These are phyloP conservation scores for Hyphodiscus sp. DNA, from an alignment of 2,329 filamentous ascomycete genomes.

Conservation along the genomic window DNA sequence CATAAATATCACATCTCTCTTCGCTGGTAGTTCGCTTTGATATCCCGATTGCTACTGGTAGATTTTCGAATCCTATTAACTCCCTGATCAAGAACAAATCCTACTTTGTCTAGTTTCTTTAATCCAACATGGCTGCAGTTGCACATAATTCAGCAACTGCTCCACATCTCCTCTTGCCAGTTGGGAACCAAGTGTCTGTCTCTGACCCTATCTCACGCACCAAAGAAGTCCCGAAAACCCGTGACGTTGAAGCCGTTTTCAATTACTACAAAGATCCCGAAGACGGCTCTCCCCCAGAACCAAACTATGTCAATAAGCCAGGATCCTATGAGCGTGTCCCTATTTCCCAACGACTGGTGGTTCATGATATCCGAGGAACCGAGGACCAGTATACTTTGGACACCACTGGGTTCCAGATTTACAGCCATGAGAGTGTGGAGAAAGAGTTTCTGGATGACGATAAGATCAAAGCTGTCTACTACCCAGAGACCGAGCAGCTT, in stretches of 20 bases:
- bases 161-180: slow-evolving; percentile 1
- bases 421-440: slow-evolving; percentile 31
- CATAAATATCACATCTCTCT: background rate
- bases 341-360: background rate
- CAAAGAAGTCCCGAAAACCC: slow-evolving; percentile 1
- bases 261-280: slow-evolving; percentile 16
- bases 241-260: slow-evolving; percentile 10
- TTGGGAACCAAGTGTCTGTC: slow-evolving; percentile 1
- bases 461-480: slow-evolving; percentile 30
- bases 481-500: slow-evolving; percentile 31
- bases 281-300: slow-evolving; percentile 16
- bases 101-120: background rate
- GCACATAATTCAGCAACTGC: background rate
- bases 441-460: slow-evolving; percentile 32
- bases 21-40: background rate
- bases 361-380: slow-evolving; percentile 40
- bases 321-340: slow-evolving; percentile 1
- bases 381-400: slow-evolving; percentile 38
- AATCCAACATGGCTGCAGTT: slow-evolving; percentile 1
- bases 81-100: background rate
- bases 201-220: background rate
- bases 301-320: slow-evolving; percentile 8
- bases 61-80: too few species aligned
- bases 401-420: slow-evolving; percentile 34
- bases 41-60: background rate